These are phyloP conservation scores for Cicer cuneatum DNA, from an alignment of 306 rosid genomes.

Conservation along the genomic window DNA sequence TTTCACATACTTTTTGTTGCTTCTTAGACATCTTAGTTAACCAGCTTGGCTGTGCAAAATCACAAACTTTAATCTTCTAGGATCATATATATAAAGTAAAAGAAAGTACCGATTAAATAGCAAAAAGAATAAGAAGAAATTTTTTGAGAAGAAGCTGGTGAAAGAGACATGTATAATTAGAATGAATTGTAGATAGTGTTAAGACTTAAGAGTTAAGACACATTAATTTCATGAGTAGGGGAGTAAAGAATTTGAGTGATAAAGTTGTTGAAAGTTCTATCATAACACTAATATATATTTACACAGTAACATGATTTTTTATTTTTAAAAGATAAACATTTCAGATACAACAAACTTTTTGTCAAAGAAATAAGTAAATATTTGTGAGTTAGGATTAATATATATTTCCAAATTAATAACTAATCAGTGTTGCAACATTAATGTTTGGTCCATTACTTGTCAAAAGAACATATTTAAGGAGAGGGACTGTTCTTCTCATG, in stretches of 20 bases:
- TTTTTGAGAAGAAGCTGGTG: not conserved
- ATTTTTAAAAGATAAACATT: no score
- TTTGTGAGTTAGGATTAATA: no score
- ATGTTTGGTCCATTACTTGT: slow-evolving; percentile 46
- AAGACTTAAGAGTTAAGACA: slow-evolving; percentile 1
- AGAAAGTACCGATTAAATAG: slow-evolving; percentile 30
- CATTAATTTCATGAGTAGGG: no score
- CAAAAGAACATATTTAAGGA: slow-evolving; percentile 56
- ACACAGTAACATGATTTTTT: no score
- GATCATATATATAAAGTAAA: slow-evolving; percentile 34
- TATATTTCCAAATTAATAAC: slow-evolving; percentile 12
- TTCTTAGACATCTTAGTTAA: slow-evolving; percentile 40
- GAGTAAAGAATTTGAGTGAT: no score
- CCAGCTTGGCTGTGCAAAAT: slow-evolving; percentile 36
- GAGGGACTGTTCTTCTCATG: slow-evolving; percentile 53
- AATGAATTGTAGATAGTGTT: slow-evolving; percentile 30
- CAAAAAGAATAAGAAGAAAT: slow-evolving; percentile 29
- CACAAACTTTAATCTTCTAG: slow-evolving; percentile 29
- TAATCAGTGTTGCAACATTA: slow-evolving; percentile 37
- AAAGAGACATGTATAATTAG: slow-evolving; percentile 21
- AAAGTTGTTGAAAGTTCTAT: no score
- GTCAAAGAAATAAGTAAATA: no score
- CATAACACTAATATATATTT: no score
- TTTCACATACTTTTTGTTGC: slow-evolving; percentile 35
- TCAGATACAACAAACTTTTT: no score